Percentiles rank a stretch among this genome's conserved stretches.
Evolutionary conservation across 129 eudicot genomes (phyloP).

Genomic region (Silybum marianum): DNA sequence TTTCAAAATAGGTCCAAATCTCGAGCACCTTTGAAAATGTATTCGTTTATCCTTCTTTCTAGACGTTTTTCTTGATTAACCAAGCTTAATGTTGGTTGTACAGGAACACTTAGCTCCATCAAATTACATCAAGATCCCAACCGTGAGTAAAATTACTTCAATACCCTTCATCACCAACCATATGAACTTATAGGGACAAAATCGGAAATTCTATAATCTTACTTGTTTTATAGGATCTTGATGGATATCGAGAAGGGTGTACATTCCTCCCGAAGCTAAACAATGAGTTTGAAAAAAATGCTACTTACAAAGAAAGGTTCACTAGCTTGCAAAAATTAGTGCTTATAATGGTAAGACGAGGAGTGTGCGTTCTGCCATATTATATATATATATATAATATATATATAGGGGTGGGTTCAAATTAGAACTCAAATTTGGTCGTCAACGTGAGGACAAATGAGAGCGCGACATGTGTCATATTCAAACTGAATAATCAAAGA

Average conservation of each 20-base stretch:
- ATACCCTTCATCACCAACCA: not conserved
- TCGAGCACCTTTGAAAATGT: not conserved
- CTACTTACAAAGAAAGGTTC: conserved; percentile 72
- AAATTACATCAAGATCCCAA: conserved; percentile 76
- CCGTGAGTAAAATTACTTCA: conserved; percentile 54
- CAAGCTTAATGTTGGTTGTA: conserved; percentile 8
- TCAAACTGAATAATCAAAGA: too few relatives aligned
- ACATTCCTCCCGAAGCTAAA: conserved; percentile 75
- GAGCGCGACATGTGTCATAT: too few relatives aligned
- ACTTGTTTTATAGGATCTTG: conserved; percentile 49
- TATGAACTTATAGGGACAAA: conserved; percentile 20
- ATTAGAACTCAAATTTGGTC: too few relatives aligned
- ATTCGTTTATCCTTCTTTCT: conserved; percentile 8
- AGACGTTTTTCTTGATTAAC: not conserved
- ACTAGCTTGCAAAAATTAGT: conserved; percentile 77
- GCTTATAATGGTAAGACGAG: conserved; percentile 71
- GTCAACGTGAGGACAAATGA: too few relatives aligned
- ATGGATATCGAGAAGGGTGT: conserved; percentile 58
- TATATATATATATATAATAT: not conserved
- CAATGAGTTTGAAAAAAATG: conserved; percentile 57
- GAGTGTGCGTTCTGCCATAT: not conserved
- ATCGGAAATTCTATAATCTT: conserved; percentile 6
- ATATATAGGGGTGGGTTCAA: too few relatives aligned
- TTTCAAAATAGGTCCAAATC: conserved; percentile 21
- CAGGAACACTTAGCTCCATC: conserved; percentile 89